phyloP scores from a whole-genome alignment of 495 filamentous ascomycete genomes.

The Aspergillus campestris region DNA sequence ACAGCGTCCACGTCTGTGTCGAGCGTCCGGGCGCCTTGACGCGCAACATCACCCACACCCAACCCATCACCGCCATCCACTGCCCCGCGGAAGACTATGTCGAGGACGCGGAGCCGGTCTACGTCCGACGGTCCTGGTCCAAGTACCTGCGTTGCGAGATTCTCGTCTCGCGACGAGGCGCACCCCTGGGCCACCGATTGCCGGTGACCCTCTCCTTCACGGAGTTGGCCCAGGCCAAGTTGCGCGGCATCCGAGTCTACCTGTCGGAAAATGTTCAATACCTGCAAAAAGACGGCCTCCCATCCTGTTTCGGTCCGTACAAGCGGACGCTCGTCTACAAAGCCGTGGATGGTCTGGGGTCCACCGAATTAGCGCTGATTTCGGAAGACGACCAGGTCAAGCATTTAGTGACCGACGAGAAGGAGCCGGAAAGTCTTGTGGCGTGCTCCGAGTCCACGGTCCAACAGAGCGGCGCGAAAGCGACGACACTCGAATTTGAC shows the following conservation, averaged over 20 bases:
- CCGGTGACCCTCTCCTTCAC: conserved; percentile 4
- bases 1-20: conserved; percentile 4
- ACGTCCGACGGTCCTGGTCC: conserved; percentile 7
- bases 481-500: conserved; percentile 1
- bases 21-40: conserved; percentile 5
- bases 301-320: conserved; percentile 5
- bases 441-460: not conserved
- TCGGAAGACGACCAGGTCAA: not conserved
- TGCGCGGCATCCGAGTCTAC: conserved; percentile 5
- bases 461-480: not conserved
- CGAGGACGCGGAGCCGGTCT: conserved; percentile 12
- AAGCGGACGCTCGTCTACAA: conserved; percentile 6
- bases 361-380: not conserved
- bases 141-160: conserved; percentile 5
- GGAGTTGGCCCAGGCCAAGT: conserved; percentile 3
- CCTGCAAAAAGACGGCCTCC: conserved; percentile 3
- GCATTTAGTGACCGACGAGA: not conserved
- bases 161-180: conserved; percentile 6
- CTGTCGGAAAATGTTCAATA: conserved; percentile 8
- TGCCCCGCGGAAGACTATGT: conserved; percentile 7
- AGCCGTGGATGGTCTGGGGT: not conserved
- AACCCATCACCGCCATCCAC: conserved; percentile 3
- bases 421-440: not conserved
- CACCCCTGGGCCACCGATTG: conserved; percentile 4
- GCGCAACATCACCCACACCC: conserved; percentile 7